phyloP scores from a whole-genome alignment of 2,329 filamentous ascomycete genomes.

The Talaromyces sp. region DNA sequence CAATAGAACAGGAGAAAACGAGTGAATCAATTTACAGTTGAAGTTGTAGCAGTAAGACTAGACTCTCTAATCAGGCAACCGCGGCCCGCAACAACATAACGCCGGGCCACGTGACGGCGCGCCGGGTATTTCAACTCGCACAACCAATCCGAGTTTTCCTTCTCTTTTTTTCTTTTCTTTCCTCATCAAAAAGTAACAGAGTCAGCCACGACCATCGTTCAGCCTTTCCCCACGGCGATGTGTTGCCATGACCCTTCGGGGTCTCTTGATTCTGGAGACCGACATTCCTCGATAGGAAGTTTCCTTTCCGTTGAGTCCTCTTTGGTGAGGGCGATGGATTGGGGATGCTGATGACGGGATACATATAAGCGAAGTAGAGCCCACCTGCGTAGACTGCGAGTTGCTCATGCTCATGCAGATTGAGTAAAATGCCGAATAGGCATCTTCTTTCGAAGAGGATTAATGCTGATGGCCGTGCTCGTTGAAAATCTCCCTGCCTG shows the following conservation, averaged over 20 bases:
- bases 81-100: slow-evolving; percentile 10
- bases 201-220: slow-evolving; percentile 67
- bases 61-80: not conserved
- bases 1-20: not conserved
- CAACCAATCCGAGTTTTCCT: slow-evolving; percentile 15
- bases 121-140: slow-evolving; percentile 16
- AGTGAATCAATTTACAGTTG: not conserved
- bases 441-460: not conserved
- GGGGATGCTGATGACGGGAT: slow-evolving; percentile 69
- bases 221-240: slow-evolving; percentile 53
- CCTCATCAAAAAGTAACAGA: slow-evolving; percentile 58
- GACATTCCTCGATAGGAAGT: slow-evolving; percentile 65
- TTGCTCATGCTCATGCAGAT: not conserved
- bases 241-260: slow-evolving; percentile 60
- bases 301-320: slow-evolving; percentile 63
- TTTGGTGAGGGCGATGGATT: slow-evolving; percentile 67
- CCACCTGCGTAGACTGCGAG: not conserved
- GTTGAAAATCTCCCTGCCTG: not conserved
- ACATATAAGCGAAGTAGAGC: slow-evolving; percentile 25
- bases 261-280: slow-evolving; percentile 62
- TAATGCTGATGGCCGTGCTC: not conserved
- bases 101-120: slow-evolving; percentile 25
- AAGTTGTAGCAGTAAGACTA: not conserved
- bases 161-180: slow-evolving; percentile 39
- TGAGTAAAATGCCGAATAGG: not conserved